These are phyloP conservation scores for Dentipellis fragilis DNA, from an alignment of 768 basidiomycete genomes.

Conservation along the genomic window DNA sequence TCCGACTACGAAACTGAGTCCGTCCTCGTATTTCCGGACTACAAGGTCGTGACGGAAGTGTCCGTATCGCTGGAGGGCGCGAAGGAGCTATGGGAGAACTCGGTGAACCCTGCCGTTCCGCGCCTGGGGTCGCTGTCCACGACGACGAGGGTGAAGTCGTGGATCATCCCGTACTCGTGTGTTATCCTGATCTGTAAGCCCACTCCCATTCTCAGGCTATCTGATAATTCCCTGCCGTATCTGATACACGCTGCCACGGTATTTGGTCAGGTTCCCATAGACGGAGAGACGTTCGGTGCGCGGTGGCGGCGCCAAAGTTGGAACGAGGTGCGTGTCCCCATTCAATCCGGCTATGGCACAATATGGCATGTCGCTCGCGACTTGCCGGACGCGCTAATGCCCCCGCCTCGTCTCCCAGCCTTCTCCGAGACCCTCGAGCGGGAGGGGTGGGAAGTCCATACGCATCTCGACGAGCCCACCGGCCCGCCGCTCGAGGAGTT, in stretches of 20 bases:
- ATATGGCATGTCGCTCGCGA: constrained; percentile 7
- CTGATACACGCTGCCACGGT: constrained; percentile 1
- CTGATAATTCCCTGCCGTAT: not conserved
- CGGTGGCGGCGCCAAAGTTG: constrained; percentile 76
- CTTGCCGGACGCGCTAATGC: constrained; percentile 2
- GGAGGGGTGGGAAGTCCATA: constrained; percentile 69
- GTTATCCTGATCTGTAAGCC: constrained; percentile 83
- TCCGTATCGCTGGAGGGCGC: constrained; percentile 56
- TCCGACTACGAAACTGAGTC: constrained; percentile 57
- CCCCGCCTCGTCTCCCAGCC: constrained; percentile 28
- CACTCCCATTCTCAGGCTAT: not conserved
- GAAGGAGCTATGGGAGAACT: constrained; percentile 51
- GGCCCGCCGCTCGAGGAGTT: constrained; percentile 54
- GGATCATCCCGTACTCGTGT: constrained; percentile 82
- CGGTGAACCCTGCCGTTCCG: constrained; percentile 49
- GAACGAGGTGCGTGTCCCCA: constrained; percentile 45
- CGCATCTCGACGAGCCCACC: constrained; percentile 53
- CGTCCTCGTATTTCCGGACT: constrained; percentile 89
- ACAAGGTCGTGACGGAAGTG: constrained; percentile 71
- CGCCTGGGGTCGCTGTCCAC: constrained; percentile 34
- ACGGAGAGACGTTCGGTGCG: constrained; percentile 85
- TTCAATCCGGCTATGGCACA: constrained; percentile 9
- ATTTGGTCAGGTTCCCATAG: constrained; percentile 74
- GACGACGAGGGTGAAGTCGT: constrained; percentile 48
- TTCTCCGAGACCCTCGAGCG: constrained; percentile 53